Base-by-base conservation (phyloP, 805 yeast species). In the Zygosaccharomyces pseudorouxii region DNA sequence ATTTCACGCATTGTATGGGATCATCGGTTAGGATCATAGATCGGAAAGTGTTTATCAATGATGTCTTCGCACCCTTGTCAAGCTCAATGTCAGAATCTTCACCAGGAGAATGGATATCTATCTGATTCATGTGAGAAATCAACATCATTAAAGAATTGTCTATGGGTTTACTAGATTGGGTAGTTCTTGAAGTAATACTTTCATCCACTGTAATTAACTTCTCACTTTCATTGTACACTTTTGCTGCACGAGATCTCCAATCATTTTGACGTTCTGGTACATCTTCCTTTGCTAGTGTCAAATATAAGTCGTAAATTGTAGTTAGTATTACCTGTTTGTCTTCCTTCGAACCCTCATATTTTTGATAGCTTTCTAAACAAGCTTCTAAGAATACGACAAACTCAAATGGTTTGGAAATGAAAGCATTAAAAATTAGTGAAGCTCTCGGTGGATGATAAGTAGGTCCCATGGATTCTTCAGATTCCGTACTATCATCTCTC, bases 341-440 rank as follows among this genome's bases (percentile, higher is more conserved):
- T 52, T 77, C 79, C 43, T 62, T 66, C 38, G 65, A 67, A 0
- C 93, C 92, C 46, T 86, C 93, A 59, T 82, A 86, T 48, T 76
- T 76, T 47, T 84, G 89, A 60, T 86, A 86, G 10, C 86, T 76
- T 56, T 84, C 87, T 12, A 89, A 68, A 57, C 96, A 89, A 0
- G 98, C 97, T 63, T 93, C 99, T 48, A 93, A 67, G 54, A 93
- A 93, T 6, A 87, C 86, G 22, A 90, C 93, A 73, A 93, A 92
- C 60, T 90, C 93, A 59, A 82, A 79, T 0, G 93, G 89, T 62
- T 86, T 88, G 55, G 83, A 79, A n/a, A 86, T 80, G 64, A 93
- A 93, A 1, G 95, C 81, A 2, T 92, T 82, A 62, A 89, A 93
- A 1, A 92, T 86, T 35, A 92, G 73, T 39, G 89, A 76, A 5